Evolutionary conservation across 176 grass and related monocot genomes (phyloP).

Genomic region (Lolium rigidum): DNA sequence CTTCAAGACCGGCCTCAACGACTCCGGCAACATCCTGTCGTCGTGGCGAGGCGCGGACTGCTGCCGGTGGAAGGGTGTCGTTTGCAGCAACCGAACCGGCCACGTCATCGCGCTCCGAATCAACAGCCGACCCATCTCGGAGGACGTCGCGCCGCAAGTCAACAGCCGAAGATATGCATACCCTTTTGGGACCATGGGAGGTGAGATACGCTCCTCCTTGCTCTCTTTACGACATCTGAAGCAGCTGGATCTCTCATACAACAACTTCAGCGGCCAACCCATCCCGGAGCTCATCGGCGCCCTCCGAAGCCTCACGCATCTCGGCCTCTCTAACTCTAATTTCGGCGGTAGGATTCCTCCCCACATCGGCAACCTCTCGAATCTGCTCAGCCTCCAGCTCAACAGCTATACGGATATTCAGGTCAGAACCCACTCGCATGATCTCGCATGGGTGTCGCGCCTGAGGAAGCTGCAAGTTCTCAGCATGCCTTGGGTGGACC

Average conservation of each 20-base stretch:
- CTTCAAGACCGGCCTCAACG: slow-evolving; percentile 2
- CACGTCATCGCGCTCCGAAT: not conserved
- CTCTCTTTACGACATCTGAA: no score
- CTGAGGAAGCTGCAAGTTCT: not conserved
- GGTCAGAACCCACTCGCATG: not conserved
- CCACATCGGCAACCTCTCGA: not conserved
- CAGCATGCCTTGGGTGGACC: not conserved
- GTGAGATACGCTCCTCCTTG: not conserved
- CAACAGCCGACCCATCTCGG: no score
- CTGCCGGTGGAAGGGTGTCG: not conserved
- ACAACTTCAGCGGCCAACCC: not conserved
- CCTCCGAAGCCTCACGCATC: not conserved
- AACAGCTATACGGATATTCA: no score
- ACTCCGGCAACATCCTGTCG: not conserved
- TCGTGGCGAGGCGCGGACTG: not conserved
- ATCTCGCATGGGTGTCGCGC: not conserved
- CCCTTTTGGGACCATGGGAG: not conserved
- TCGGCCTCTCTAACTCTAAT: not conserved
- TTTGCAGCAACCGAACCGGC: not conserved
- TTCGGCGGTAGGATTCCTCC: not conserved
- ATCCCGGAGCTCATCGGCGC: not conserved
- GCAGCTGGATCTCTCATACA: not conserved
- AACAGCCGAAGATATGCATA: no score
- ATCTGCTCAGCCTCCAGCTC: not conserved
- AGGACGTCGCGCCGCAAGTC: no score